Percentiles rank a stretch among this genome's conserved stretches.
These are phyloP conservation scores for Vaccinium vitisidaea DNA, from an alignment of 148 eudicot genomes.

Conservation along the genomic window DNA sequence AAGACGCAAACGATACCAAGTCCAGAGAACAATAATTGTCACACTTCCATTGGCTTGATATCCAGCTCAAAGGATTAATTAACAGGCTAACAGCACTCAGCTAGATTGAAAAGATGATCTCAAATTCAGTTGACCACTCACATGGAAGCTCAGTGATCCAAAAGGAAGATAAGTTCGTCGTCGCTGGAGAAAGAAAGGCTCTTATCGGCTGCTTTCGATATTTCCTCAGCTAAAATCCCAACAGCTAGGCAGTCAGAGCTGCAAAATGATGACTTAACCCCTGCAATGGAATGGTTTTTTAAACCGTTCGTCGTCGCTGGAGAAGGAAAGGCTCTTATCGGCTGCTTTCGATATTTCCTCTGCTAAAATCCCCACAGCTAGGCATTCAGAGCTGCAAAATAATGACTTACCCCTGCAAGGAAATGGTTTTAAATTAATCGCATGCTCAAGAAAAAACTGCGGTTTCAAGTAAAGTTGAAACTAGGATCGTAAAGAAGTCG, in stretches of 20 bases:
- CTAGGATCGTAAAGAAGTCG: neutral
- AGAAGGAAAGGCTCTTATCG: neutral
- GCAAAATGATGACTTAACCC: neutral
- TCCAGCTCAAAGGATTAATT: too few species aligned
- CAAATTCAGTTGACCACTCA: neutral
- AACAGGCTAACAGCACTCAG: too few species aligned
- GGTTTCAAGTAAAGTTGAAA: neutral
- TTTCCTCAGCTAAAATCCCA: slow-evolving; percentile 9
- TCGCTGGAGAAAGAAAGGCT: neutral
- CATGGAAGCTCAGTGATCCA: neutral
- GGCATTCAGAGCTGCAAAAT: slow-evolving; percentile 13
- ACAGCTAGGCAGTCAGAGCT: slow-evolving; percentile 2
- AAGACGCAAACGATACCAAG: too few species aligned
- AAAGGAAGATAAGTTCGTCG: neutral
- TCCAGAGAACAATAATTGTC: too few species aligned
- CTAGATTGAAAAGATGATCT: too few species aligned
- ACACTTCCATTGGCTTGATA: too few species aligned
- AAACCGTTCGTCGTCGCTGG: neutral
- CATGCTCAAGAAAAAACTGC: neutral
- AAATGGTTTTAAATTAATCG: neutral
- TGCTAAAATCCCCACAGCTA: slow-evolving; percentile 7
- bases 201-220: neutral
- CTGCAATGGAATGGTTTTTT: neutral
- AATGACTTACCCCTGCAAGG: neutral
- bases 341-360: neutral